These are phyloP conservation scores for Rhododendron kiyosumense DNA, from an alignment of 148 eudicot species.

Conservation along the genomic window DNA sequence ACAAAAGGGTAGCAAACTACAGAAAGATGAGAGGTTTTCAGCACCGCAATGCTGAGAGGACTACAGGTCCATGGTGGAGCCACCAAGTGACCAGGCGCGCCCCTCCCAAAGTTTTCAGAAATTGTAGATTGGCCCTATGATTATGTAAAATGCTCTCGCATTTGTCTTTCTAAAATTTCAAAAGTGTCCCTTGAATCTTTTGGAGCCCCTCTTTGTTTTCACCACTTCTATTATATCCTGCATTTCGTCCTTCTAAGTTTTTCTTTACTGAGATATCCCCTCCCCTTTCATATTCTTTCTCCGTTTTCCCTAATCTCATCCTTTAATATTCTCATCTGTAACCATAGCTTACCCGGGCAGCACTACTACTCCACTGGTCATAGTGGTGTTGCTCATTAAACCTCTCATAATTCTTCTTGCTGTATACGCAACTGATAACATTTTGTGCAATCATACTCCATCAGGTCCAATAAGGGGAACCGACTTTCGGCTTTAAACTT, in stretches of 20 bases:
- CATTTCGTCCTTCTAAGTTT: neutral
- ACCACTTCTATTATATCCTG: neutral
- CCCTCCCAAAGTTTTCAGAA: neutral
- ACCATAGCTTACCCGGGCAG: neutral
- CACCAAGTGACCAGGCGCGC: neutral
- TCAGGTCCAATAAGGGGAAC: neutral
- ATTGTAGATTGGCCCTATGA: neutral
- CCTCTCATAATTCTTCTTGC: neutral
- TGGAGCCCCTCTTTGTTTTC: neutral
- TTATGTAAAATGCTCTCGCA: neutral
- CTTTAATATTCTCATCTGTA: neutral
- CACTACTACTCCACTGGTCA: neutral
- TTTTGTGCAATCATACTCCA: neutral
- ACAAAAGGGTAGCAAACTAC: neutral
- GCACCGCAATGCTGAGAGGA: neutral
- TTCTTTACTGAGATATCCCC: neutral
- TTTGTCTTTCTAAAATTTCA: neutral
- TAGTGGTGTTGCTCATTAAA: neutral
- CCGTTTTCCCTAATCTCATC: neutral
- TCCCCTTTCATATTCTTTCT: neutral
- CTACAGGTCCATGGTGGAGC: neutral
- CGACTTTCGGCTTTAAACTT: neutral
- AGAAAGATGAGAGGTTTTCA: neutral
- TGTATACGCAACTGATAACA: neutral
- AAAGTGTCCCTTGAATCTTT: neutral